Conservation (phyloP, 805 yeast genomes). For the Cyberlindnera americana region DNA sequence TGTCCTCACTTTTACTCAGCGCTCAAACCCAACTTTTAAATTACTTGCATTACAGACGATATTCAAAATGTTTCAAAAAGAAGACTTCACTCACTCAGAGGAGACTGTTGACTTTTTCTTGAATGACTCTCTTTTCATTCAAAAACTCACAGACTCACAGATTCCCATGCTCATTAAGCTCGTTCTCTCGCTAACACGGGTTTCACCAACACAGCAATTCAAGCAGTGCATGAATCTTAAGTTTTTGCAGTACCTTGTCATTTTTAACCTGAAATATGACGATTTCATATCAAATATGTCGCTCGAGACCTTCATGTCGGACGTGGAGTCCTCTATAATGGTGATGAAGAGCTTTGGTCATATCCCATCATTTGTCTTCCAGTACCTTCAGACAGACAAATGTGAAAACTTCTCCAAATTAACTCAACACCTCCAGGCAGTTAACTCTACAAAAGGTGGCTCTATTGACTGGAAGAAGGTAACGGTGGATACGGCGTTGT, state of each 20-base stretch:
- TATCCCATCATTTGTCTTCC: conserved; percentile 18
- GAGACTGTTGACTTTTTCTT: conserved; percentile 14
- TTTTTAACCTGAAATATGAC: conserved; percentile 18
- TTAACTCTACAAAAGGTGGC: background rate
- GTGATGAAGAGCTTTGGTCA: conserved; percentile 2
- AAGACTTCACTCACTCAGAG: conserved; percentile 7
- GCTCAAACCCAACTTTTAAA: conserved; percentile 11
- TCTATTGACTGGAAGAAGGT: conserved; percentile 20
- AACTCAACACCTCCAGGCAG: conserved; percentile 1
- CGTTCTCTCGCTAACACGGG: conserved; percentile 19
- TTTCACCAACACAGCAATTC: conserved; percentile 18
- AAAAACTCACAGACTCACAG: conserved; percentile 13
- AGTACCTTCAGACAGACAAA: conserved; percentile 11
- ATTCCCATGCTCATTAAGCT: conserved; percentile 15
- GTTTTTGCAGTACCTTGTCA: conserved; percentile 17
- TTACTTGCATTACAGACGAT: conserved; percentile 22
- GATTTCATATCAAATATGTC: conserved; percentile 20
- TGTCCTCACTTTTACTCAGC: conserved; percentile 1
- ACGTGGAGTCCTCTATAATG: conserved; percentile 7
- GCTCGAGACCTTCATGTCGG: conserved; percentile 6
- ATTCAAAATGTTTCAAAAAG: conserved; percentile 21
- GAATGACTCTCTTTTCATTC: conserved; percentile 5
- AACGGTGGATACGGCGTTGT: conserved; percentile 7
- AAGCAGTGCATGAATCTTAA: conserved; percentile 22
- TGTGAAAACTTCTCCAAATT: conserved; percentile 9